Evolutionary conservation across 352 stramenopile species (phyloP).

Genomic region (Phytophthora citricola): DNA sequence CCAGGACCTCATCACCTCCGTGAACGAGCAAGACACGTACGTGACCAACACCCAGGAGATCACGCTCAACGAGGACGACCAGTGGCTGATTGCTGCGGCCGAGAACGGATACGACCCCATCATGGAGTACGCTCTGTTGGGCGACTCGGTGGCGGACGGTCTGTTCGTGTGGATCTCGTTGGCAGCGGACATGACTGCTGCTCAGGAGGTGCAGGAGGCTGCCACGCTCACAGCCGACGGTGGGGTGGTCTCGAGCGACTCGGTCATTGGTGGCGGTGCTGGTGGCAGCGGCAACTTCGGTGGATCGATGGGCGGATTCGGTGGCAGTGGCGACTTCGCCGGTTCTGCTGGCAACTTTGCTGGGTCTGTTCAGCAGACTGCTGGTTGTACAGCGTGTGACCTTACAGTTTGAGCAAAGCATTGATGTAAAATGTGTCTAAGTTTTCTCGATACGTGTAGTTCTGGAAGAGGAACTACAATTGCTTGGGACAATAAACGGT

Average conservation of each 20-base stretch:
- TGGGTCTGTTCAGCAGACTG: not conserved
- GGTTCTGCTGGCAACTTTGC: slow-evolving; percentile 3
- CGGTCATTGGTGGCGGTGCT: slow-evolving; percentile 18
- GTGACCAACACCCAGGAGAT: slow-evolving; percentile 34
- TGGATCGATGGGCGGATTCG: slow-evolving; percentile 25
- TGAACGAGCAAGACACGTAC: slow-evolving; percentile 34
- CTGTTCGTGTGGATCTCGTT: slow-evolving; percentile 34
- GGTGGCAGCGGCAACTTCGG: slow-evolving; percentile 14
- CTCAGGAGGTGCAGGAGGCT: slow-evolving; percentile 17
- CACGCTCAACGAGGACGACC: slow-evolving; percentile 34
- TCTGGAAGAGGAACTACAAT: too few relatives aligned
- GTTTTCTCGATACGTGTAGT: too few relatives aligned
- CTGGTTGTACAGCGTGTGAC: too few relatives aligned
- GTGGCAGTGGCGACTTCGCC: slow-evolving; percentile 12
- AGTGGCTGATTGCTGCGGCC: slow-evolving; percentile 21
- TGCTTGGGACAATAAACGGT: too few relatives aligned
- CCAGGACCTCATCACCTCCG: slow-evolving; percentile 33
- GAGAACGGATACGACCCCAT: slow-evolving; percentile 31
- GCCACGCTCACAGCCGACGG: slow-evolving; percentile 18
- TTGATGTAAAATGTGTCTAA: too few relatives aligned
- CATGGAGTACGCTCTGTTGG: slow-evolving; percentile 13
- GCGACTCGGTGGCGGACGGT: slow-evolving; percentile 10
- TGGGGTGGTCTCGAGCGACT: slow-evolving; percentile 23
- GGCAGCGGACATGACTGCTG: slow-evolving; percentile 27
- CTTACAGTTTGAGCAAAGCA: too few relatives aligned